Base-by-base conservation (phyloP, 1,284 basidiomycete genomes). In the Rhizoctonia solani region DNA sequence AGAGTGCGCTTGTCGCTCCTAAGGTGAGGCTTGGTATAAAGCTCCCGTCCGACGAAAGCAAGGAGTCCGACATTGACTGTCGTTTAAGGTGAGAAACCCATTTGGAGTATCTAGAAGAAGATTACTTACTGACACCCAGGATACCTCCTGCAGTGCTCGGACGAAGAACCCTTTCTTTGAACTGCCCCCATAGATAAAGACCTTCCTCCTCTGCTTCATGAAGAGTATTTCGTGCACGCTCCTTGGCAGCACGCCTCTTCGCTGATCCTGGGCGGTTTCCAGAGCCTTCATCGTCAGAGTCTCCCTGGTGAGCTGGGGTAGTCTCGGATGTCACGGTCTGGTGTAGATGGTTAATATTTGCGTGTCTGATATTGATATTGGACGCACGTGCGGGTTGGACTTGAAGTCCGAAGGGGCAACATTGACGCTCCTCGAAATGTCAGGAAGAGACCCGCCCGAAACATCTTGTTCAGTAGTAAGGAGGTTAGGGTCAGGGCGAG, bases 81-180 rank as follows among this genome's bases (percentile, higher is more conserved):
- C 61, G 21, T n/a, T 39, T 25, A 1, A 27, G 34, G 37, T 66
- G 5, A 54, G 52, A 13, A 37, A 34, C 32, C 34, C 16, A 44
- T 29, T 42, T n/a, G n/a, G 9, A 46, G 1, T 21, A 42, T 23
- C 30, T 55, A 29, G 32, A 32, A 19, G 13, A 44, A 50, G 27
- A 46, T 13, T 5, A 80, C 83, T 25, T 71, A 89, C 88, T 80
- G 41, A 92, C 76, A 65, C 89, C 89, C 70, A 92, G 71, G 21
- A 91, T 78, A 50, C 90, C 89, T 49, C 90, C 88, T 5, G 87
- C 86, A 61, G 89, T 85, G 34, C 84, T 83, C 19, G 89, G 90
- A 30, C 84, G 82, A 66, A 91, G 77, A 30, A 92, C 71, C 68
- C 84, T 82, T 44, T 86, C 80, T 73, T 87, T 87, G 25, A 84